Percentiles rank a stretch among this genome's conserved stretches.
phyloP scores from a whole-genome alignment of 768 basidiomycete species.

The Phanerodontia chrysosporium region DNA sequence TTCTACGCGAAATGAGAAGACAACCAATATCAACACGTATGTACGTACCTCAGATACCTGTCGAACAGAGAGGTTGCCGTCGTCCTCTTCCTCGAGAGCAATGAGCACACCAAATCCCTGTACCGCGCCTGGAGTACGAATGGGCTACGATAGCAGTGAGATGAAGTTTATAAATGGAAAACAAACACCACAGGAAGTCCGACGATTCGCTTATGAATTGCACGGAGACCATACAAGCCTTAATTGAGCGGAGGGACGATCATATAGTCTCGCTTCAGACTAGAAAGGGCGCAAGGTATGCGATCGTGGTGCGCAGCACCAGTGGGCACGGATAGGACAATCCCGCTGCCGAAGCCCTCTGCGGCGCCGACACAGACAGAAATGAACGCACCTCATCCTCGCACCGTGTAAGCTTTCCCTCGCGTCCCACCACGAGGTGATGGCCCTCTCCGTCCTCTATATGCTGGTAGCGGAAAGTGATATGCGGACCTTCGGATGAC shows the following conservation, averaged over 20 bases:
- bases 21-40: not conserved
- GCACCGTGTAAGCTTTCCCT: slow-evolving; percentile 60
- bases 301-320: no score
- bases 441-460: slow-evolving; percentile 59
- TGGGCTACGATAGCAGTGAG: slow-evolving; percentile 69
- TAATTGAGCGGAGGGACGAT: no score
- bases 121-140: slow-evolving; percentile 75
- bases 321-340: no score
- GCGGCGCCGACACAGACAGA: not conserved
- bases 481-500: slow-evolving; percentile 31
- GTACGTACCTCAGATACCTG: slow-evolving; percentile 73
- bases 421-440: slow-evolving; percentile 65
- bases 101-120: slow-evolving; percentile 83
- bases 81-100: slow-evolving; percentile 57
- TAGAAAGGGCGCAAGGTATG: no score
- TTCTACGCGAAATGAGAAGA: slow-evolving; percentile 44
- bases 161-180: no score
- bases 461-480: slow-evolving; percentile 67
- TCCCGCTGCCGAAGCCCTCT: no score
- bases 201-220: no score
- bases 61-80: slow-evolving; percentile 54
- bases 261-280: not conserved
- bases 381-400: slow-evolving; percentile 59
- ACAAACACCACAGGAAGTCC: no score
- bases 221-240: no score